These are phyloP conservation scores for Globisporangium cylindrosporum DNA, from an alignment of 352 stramenopile species.

Conservation along the genomic window DNA sequence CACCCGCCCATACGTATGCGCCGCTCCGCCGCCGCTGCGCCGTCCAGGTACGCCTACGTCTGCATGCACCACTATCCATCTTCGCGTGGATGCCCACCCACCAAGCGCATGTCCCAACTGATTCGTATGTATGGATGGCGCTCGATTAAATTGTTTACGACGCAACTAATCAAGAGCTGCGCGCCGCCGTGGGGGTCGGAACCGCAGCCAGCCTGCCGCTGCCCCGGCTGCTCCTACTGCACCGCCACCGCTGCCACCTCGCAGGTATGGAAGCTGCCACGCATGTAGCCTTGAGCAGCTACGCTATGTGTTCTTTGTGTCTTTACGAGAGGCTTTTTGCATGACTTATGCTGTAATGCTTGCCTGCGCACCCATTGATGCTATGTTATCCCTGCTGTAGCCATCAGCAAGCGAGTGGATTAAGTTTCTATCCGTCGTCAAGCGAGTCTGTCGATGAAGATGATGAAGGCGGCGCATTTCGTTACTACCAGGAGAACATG, in stretches of 20 bases:
- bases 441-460: constrained; percentile 2
- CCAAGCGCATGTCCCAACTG: not conserved
- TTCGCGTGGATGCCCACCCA: not conserved
- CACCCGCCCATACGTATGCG: not conserved
- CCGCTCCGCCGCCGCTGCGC: not conserved
- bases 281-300: not conserved
- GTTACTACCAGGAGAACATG: constrained; percentile 1
- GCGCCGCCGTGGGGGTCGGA: constrained; percentile 2
- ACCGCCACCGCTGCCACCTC: not conserved
- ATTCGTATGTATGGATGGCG: not conserved
- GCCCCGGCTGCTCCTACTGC: not conserved
- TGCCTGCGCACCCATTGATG: not conserved
- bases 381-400: not conserved
- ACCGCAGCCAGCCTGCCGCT: not conserved
- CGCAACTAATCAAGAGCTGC: constrained; percentile 2
- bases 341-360: not conserved
- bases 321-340: not conserved
- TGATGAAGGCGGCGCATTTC: not conserved
- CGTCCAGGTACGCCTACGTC: not conserved
- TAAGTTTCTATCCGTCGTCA: not conserved
- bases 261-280: not conserved
- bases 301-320: not conserved
- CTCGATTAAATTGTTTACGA: not conserved
- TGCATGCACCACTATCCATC: not conserved
- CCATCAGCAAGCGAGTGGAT: not conserved